Evolutionary conservation across 176 grass and related monocot genomes (phyloP), one percentile per base, ranked within the genome.

Genomic region (Musa troglodytarum): DNA sequence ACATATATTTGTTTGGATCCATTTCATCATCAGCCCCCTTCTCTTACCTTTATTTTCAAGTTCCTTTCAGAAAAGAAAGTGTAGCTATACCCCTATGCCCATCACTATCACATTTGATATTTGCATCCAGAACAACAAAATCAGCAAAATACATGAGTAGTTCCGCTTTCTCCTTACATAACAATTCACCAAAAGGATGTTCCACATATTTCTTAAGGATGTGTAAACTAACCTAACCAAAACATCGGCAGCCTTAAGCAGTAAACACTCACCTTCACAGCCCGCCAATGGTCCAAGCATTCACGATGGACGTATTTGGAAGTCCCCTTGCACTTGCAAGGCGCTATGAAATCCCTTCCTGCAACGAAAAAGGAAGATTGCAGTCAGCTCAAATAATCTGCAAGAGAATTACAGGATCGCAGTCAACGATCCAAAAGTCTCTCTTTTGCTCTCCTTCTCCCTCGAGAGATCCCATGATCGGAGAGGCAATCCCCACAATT

Each of bases 311-410:
- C 95, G 81, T 91, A 99, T 65, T 99, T 99, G 68, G 95, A 91
- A 51, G 95, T 87, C 54, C 95, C 95, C 84, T 99, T 93, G 90
- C 95, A 99, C 79, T 92, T 94, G 76, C 95, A 99, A 52, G 95
- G 95, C 63, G 95, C 91, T 77, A 99, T 99, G 84, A 99, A 91
- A 82, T 99, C 95, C 86, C 90, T 86, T 78, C 95, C 95, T 99
- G 78, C 80, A 87, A 77, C 16, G 49, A 16, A 69, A 50, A 68
- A 21, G 34, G 34, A 43, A 43, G 34, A 43, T 43, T 43, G 34
- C 10, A 9, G 14, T 68, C 25, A 28, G 14, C 81, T 49, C 28
- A 16, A 24, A 84, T 43, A 49, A 58, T 17, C 52, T 17, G 1
- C 49, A 13, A 12, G 19, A 65, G 9, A 13, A n/a, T 57, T 2